Evolutionary conservation across 345 rosid species (phyloP).

Genomic region (Kernera saxatilis): DNA sequence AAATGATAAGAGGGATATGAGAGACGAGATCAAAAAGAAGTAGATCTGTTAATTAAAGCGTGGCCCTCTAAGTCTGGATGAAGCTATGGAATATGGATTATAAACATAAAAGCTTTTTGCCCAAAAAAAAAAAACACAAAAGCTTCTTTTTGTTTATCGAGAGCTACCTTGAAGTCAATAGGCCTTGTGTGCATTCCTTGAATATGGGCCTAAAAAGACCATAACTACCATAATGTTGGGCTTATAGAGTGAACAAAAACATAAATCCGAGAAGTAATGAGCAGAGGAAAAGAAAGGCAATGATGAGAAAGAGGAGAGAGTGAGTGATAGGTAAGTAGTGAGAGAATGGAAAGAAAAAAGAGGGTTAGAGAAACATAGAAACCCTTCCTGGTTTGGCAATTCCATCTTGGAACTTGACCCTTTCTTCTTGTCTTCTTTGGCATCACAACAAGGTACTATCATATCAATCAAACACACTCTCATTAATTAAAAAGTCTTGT

Average conservation of each 20-base stretch:
- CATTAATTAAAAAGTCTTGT: neutral
- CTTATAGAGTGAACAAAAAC: neutral
- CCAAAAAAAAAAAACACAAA: too few species aligned
- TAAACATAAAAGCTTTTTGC: too few species aligned
- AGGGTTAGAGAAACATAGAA: slow-evolving; percentile 22
- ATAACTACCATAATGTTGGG: neutral
- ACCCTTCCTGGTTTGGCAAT: slow-evolving; percentile 15
- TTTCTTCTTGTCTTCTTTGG: slow-evolving; percentile 13
- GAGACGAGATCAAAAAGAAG: too few species aligned
- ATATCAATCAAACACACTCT: neutral
- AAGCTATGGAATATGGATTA: neutral
- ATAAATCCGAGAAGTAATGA: neutral
- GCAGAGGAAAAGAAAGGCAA: neutral
- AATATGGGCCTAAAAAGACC: slow-evolving; percentile 11
- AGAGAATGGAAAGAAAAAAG: slow-evolving; percentile 18
- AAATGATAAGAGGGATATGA: too few species aligned
- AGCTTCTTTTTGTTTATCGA: neutral
- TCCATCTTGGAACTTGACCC: slow-evolving; percentile 25
- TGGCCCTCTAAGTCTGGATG: neutral
- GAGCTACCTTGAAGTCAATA: neutral
- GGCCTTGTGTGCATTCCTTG: neutral
- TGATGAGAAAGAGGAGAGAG: slow-evolving; percentile 1
- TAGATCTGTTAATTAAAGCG: neutral
- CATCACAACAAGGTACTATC: slow-evolving; percentile 16
- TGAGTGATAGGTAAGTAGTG: slow-evolving; percentile 22